Percentiles rank a stretch among this genome's conserved stretches.
Evolutionary conservation across 306 rosid genomes (phyloP).

Genomic region (Oemleria cerasiformis): DNA sequence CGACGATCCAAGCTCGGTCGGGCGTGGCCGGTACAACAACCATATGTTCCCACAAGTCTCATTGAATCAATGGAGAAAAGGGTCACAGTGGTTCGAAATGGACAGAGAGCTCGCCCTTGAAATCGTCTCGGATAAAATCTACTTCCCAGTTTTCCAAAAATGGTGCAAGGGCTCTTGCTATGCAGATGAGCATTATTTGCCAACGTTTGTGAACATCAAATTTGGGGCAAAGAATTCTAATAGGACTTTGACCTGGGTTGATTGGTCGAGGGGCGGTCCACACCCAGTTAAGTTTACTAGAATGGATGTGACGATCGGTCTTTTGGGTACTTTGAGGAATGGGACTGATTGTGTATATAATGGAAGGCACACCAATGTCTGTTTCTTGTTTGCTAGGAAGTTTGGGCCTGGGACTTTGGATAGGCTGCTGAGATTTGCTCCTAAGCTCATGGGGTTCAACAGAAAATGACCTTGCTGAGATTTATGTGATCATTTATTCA

Average conservation of each 20-base stretch:
- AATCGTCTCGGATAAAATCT: constrained; percentile 51
- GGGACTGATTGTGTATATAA: constrained; percentile 41
- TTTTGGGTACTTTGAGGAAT: constrained; percentile 48
- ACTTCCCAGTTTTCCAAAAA: constrained; percentile 53
- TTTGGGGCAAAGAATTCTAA: constrained; percentile 56
- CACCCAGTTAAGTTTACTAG: constrained; percentile 61
- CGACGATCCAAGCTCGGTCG: constrained; percentile 60
- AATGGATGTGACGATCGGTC: constrained; percentile 43
- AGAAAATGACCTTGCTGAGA: neutral
- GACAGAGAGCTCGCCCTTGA: constrained; percentile 52
- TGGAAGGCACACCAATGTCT: constrained; percentile 25
- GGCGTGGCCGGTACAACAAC: constrained; percentile 58
- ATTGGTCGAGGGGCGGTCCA: constrained; percentile 74
- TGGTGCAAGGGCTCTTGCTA: constrained; percentile 52
- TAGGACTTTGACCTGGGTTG: constrained; percentile 78
- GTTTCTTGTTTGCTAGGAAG: constrained; percentile 32
- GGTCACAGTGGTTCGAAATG: constrained; percentile 90
- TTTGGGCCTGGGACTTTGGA: constrained; percentile 39
- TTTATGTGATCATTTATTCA: neutral
- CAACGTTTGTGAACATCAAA: constrained; percentile 57
- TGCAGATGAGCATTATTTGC: constrained; percentile 80
- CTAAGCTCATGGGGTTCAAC: constrained; percentile 54
- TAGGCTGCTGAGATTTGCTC: constrained; percentile 51
- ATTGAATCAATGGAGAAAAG: constrained; percentile 70
- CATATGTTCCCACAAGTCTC: constrained; percentile 52